A percentile compares a stretch with the other conserved stretches of the same genome.
phyloP scores from a whole-genome alignment of 345 rosid genomes.

The Eucalyptus dawsonii region DNA sequence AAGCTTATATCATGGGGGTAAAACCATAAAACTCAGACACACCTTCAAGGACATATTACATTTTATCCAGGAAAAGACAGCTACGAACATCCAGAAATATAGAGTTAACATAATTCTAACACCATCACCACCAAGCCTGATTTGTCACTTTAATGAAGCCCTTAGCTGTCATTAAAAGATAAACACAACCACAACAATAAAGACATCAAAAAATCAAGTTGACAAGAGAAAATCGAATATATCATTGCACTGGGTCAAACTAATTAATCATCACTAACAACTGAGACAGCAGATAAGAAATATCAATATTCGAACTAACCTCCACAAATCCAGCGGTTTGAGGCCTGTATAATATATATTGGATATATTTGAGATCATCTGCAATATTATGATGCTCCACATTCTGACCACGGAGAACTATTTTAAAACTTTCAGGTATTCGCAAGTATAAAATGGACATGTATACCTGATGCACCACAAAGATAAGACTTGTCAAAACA shows the following conservation, averaged over 20 bases:
- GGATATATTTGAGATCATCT: slow-evolving; percentile 66
- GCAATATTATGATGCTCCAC: slow-evolving; percentile 83
- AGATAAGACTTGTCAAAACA: background rate
- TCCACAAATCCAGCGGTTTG: slow-evolving; percentile 49
- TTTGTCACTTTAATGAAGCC: background rate
- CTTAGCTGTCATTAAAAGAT: background rate
- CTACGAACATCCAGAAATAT: background rate
- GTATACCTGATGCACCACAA: slow-evolving; percentile 38
- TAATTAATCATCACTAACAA: background rate
- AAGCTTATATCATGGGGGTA: background rate
- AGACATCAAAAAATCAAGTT: background rate
- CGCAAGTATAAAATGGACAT: slow-evolving; percentile 79
- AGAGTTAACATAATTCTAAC: background rate
- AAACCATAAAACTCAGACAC: background rate
- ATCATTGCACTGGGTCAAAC: background rate
- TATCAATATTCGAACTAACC: slow-evolving; percentile 20
- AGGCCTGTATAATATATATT: slow-evolving; percentile 82
- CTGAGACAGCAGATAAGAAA: background rate
- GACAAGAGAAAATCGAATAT: background rate
- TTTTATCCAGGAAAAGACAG: background rate
- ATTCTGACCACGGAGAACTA: slow-evolving; percentile 56
- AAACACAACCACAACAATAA: background rate
- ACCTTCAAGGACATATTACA: background rate
- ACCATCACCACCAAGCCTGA: background rate
- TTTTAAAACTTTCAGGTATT: slow-evolving; percentile 57